Percentiles rank a stretch among this genome's conserved stretches.
Conservation (phyloP, 1,284 basidiomycete genomes). For the Leccinum subatratum region DNA sequence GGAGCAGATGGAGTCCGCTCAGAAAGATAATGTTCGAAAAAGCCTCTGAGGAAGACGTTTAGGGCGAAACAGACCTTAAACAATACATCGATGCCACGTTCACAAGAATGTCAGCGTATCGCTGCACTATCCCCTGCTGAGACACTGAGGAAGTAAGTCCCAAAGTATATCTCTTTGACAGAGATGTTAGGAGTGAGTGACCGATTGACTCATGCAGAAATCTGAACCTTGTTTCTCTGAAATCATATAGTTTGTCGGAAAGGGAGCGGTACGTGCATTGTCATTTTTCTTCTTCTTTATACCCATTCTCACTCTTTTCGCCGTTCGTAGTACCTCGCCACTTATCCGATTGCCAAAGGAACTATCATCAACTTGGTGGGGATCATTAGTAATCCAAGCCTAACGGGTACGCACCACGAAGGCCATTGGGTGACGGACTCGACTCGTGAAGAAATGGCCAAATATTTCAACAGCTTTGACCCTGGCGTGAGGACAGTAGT, state of each 20-base stretch:
- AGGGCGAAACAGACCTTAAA: conserved; percentile 5
- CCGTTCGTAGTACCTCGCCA: conserved; percentile 34
- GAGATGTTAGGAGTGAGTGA: conserved; percentile 14
- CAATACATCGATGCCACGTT: conserved; percentile 22
- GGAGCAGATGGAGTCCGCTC: conserved; percentile 25
- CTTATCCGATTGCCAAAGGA: conserved; percentile 43
- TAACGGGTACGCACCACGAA: conserved; percentile 34
- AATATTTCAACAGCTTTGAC: conserved; percentile 40
- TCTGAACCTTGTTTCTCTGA: neutral
- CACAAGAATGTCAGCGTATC: conserved; percentile 21
- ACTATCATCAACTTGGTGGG: conserved; percentile 42
- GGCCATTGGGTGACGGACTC: conserved; percentile 36
- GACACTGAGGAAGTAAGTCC: conserved; percentile 6
- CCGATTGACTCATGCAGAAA: neutral
- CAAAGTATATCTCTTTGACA: conserved; percentile 9
- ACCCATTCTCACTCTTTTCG: neutral
- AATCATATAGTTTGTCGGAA: conserved; percentile 15
- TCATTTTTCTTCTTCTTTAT: neutral
- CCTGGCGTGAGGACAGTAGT: conserved; percentile 39
- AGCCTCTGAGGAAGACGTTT: conserved; percentile 7
- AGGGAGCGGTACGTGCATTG: conserved; percentile 9
- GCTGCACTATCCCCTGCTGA: conserved; percentile 20
- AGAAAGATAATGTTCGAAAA: conserved; percentile 16
- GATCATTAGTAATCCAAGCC: conserved; percentile 33
- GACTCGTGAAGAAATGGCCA: conserved; percentile 27